Base-by-base conservation (phyloP, 1,139 yeast genomes). In the Hemisphaericaspora xylanilytica region DNA sequence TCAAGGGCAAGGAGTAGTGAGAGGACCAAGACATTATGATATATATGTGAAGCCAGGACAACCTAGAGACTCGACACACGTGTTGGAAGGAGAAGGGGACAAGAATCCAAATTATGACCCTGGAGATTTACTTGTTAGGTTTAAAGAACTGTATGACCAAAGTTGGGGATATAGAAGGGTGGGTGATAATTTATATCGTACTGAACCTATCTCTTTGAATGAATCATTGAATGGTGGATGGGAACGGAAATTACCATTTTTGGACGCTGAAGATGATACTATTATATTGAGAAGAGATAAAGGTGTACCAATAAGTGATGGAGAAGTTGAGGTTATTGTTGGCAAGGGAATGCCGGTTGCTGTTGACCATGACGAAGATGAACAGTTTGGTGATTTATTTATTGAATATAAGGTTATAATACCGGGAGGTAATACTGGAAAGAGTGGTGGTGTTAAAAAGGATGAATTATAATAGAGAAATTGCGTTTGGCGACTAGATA, bases 151-250 rank as follows among this genome's bases (percentile, higher is more conserved):
- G 42, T 59, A 70, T 13, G 51, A 50, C 10, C 67, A 68, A 24
- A 83, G 84, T 56, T 63, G 88, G 77, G 98, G 98, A 3, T 92
- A 84, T 66, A 75, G 96, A 58, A 76, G 98, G 51, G 74, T 88
- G 43, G 85, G 85, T 20, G 59, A 72, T 47, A 70, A 85, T 54
- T 65, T 92, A 47, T 90, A 84, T 66, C 70, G 98, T 46, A 85
- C 89, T 1, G 97, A 92, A 58, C 81, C 78, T 1, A 58, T 92
- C 35, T 77, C 85, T 2, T 68, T 82, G 38, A 70, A 73, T 41
- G 97, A 92, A 58, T 86, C 97, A 0, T 40, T 78, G 6, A 36
- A 56, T 5, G 98, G 98, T 13, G 88, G 81, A 11, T 92, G 98
- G 97, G 55, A 61, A 30, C 70, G 96, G 40, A 58, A 59, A 8